phyloP scores from a whole-genome alignment of 352 stramenopile species.

The Phytophthora quininea region DNA sequence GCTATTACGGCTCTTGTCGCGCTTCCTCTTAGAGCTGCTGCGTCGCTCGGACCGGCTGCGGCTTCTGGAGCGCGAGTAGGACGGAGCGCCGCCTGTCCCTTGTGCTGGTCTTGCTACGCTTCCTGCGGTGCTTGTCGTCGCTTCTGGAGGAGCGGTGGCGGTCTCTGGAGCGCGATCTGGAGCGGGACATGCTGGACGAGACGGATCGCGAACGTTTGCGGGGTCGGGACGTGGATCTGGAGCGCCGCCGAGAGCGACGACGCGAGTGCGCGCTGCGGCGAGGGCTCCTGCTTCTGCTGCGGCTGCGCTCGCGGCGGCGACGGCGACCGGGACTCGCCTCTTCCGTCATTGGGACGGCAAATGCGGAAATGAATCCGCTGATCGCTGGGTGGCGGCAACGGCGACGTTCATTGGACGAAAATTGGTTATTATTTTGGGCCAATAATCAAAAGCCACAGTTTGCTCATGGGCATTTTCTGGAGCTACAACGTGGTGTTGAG shows the following conservation, averaged over 20 bases:
- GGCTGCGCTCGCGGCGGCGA: constrained; percentile 40
- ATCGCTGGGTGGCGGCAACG: constrained; percentile 10
- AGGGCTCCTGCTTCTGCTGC: constrained; percentile 34
- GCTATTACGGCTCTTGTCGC: constrained; percentile 15
- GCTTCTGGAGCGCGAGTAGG: constrained; percentile 29
- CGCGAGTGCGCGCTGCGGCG: constrained; percentile 26
- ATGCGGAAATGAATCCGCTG: constrained; percentile 25
- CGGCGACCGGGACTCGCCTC: constrained; percentile 36
- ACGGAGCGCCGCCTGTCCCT: constrained; percentile 22
- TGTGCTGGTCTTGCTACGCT: constrained; percentile 32
- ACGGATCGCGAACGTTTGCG: constrained; percentile 38
- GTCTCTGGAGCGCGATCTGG: constrained; percentile 47
- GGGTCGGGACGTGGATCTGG: constrained; percentile 9
- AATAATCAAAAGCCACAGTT: not conserved
- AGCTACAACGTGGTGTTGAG: too few species aligned
- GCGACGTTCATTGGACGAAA: constrained; percentile 6
- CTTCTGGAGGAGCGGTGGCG: constrained; percentile 29
- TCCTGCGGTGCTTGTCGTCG: constrained; percentile 34
- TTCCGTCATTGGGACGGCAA: constrained; percentile 31
- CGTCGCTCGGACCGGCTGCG: constrained; percentile 40
- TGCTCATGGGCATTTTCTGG: too few species aligned
- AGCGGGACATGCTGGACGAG: constrained; percentile 39
- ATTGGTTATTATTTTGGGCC: not conserved
- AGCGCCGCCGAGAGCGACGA: constrained; percentile 28
- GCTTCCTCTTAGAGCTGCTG: constrained; percentile 35